A percentile compares a stretch with the other conserved stretches of the same genome.
Evolutionary conservation across 148 eudicot species (phyloP).

Genomic region (Fagopyrum esculentum): DNA sequence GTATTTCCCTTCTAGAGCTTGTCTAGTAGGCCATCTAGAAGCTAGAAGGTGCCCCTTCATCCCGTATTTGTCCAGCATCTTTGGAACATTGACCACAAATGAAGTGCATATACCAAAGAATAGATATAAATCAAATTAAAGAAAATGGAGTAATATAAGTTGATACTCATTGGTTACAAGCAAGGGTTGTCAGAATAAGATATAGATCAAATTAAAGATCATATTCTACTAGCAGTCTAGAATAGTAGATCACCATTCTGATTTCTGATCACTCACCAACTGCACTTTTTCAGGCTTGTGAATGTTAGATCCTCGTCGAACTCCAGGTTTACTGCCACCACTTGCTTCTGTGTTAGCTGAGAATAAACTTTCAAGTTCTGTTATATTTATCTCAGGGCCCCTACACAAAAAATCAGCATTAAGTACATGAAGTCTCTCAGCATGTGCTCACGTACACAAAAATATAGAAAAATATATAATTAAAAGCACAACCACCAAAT

Average conservation of each 20-base stretch:
- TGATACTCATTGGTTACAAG: background rate
- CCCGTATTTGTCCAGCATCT: background rate
- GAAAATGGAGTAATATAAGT: background rate
- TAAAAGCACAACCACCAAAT: slow-evolving; percentile 7
- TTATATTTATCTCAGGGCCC: slow-evolving; percentile 95
- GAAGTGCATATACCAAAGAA: background rate
- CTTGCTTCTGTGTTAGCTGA: slow-evolving; percentile 74
- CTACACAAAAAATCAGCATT: slow-evolving; percentile 35
- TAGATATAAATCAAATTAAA: background rate
- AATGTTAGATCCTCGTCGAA: slow-evolving; percentile 66
- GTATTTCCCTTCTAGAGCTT: too few relatives aligned
- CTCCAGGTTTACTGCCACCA: slow-evolving; percentile 52
- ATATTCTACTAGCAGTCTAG: background rate
- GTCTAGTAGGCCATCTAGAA: too few relatives aligned
- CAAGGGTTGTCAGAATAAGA: background rate
- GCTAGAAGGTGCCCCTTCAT: too few relatives aligned
- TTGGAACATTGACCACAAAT: background rate
- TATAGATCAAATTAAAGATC: slow-evolving; percentile 1
- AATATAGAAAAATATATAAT: background rate
- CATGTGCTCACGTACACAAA: too few relatives aligned
- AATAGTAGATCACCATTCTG: background rate
- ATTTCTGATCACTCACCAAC: slow-evolving; percentile 47
- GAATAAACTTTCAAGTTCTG: slow-evolving; percentile 91
- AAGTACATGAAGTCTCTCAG: background rate
- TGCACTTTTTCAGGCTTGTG: slow-evolving; percentile 95